Evolutionary conservation across 2,329 filamentous ascomycete species (phyloP), one percentile per base, ranked within the genome.

Genomic region (Penicillium psychrosexuale): DNA sequence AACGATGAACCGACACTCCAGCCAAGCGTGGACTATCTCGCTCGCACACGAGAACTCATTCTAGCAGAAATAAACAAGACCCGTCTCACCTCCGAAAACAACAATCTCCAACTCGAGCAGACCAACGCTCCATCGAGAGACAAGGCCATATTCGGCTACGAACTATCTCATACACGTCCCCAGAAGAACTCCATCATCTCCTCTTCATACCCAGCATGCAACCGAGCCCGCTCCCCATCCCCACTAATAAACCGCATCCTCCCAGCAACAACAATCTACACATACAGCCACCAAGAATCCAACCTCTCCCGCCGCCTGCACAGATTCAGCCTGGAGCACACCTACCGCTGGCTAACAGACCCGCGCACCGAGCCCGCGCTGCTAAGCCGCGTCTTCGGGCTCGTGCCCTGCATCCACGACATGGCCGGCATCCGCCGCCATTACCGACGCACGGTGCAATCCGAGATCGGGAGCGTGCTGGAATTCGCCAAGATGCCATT

Each of bases 231-330:
- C 49, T 63, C 62, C 1, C 59, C 61, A 2, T 58, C 62, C 5
- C 61, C 61, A 30, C 51, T 65, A 1, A 49, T 63, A 17, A 62
- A 63, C 45, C 62, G 61, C 17, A 59, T 65, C 34, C 62, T 65
- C 53, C 62, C 62, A 15, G 54, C 55, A 44, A 45, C 57, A 24
- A 62, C 62, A 19, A 63, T 65, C 0, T 76, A 70, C 28, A 84
- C 84, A 0, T 86, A 87, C 68, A 80, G 84, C n/a, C 80, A 83
- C 55, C 79, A 84, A 39, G 89, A 93, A 69, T 76, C 79, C 3
- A 86, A 82, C 1, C 91, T 96, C 64, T 85, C 85, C 12, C 83
- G 89, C 8, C 82, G 89, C 2, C 76, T 95, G 8, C 88, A 90
- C 47, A 83, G 90, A 38, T 79, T 80, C 52, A 80, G 84, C 4